These are phyloP conservation scores for Sphaerulina vaccinii DNA, from an alignment of 2,329 filamentous ascomycete species.

Conservation along the genomic window DNA sequence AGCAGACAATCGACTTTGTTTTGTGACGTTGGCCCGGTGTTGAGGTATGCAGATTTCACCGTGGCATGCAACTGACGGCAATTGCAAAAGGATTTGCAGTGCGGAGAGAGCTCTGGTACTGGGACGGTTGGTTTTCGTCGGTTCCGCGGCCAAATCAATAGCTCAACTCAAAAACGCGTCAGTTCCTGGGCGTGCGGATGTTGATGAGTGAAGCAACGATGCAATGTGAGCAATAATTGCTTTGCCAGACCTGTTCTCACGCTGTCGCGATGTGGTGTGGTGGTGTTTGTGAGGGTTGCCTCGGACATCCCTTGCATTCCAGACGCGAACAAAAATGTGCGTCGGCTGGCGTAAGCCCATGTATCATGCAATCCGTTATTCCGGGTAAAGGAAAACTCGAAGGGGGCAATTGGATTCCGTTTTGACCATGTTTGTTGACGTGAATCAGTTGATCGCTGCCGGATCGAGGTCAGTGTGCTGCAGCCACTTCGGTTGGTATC, in stretches of 20 bases:
- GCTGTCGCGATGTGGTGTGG: neutral
- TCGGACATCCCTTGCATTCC: neutral
- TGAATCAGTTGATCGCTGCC: slow-evolving; percentile 11
- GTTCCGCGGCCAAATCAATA: slow-evolving; percentile 17
- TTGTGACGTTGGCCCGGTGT: slow-evolving; percentile 3
- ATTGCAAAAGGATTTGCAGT: neutral
- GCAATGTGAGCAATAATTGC: too few species aligned
- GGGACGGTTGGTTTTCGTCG: slow-evolving; percentile 10
- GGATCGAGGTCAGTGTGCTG: neutral
- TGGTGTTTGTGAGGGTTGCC: too few species aligned
- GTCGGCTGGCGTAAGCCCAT: neutral
- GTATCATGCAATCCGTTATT: neutral
- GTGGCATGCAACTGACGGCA: slow-evolving; percentile 11
- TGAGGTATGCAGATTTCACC: slow-evolving; percentile 19
- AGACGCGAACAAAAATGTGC: too few species aligned
- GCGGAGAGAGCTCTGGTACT: neutral
- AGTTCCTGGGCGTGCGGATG: neutral
- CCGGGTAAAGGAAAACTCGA: neutral
- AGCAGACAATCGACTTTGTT: slow-evolving; percentile 10
- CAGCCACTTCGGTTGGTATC: slow-evolving; percentile 1
- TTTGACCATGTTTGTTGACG: slow-evolving; percentile 7
- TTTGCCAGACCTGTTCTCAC: too few species aligned
- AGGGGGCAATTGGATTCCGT: slow-evolving; percentile 1
- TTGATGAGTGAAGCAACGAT: too few species aligned
- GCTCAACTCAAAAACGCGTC: slow-evolving; percentile 6